Base-by-base conservation (phyloP, 306 rosid genomes). In the Corylus heterophylla region DNA sequence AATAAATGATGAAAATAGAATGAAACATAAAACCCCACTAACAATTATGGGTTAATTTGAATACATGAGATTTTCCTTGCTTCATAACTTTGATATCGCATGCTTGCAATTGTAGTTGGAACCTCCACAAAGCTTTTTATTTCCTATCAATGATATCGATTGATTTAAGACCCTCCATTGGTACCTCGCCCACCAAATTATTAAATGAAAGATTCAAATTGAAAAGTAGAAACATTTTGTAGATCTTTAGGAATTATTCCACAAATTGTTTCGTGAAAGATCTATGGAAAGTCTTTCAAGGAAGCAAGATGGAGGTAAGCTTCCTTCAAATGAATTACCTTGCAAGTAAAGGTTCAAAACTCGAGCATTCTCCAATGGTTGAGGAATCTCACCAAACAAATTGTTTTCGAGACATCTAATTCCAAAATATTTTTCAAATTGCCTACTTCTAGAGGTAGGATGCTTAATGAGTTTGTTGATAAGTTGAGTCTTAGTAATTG, bases 151-250 rank as follows among this genome's bases (percentile, higher is more conserved):
- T 8, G 54, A 77, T 31, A n/a, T n/a, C n/a, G n/a, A n/a, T n/a
- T n/a, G n/a, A n/a, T n/a, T n/a, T n/a, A n/a, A n/a, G n/a, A n/a
- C n/a, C 91, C 35, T 70, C 8, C 1, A 39, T 81, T 69, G 84
- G 86, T 0, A 90, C 89, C 49, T 79, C 86, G 0, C 94, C 92
- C 8, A 77, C 85, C 29, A 88, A 51, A 42, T 37, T 44, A 45
- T 86, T 90, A 45, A 76, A 88, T 7, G 91, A 88, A 61, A 84
- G 31, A 76, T 86, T 86, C 78, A 90, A 39, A 71, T 79, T 9
- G 0, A 3, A 84, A 45, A 12, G 27, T 3, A 2, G 48, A 13
- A 29, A 86, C 16, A 1, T 80, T 74, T 1, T 86, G 70, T 0
- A 88, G 4, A 50, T 2, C 76, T 16, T 62, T 7, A 10, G 88